Conservation (phyloP, 1,284 basidiomycete species). For the Sporisorium exsertum region DNA sequence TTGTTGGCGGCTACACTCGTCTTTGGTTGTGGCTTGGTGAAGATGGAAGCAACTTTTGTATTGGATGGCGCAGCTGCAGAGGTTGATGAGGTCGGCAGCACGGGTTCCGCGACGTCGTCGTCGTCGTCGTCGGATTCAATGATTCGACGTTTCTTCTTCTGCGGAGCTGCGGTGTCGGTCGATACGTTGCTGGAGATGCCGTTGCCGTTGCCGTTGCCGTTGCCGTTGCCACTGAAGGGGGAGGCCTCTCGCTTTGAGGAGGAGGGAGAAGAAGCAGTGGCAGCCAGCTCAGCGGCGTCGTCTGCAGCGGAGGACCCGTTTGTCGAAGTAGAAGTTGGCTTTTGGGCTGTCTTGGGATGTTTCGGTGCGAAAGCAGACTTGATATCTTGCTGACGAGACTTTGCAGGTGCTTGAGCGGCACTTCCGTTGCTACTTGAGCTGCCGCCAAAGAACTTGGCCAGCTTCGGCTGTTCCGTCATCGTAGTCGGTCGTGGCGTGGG, state of each 20-base stretch:
- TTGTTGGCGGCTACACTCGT: slow-evolving; percentile 21
- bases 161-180: slow-evolving; percentile 4
- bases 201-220: slow-evolving; percentile 1
- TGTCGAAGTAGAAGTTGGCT: not conserved
- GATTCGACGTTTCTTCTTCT: slow-evolving; percentile 64
- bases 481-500: not conserved
- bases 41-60: slow-evolving; percentile 31
- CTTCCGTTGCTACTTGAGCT: slow-evolving; percentile 9
- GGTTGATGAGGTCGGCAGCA: not conserved
- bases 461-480: slow-evolving; percentile 47
- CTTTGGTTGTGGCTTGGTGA: slow-evolving; percentile 21
- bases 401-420: slow-evolving; percentile 4
- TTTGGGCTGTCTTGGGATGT: slow-evolving; percentile 1
- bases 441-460: slow-evolving; percentile 47
- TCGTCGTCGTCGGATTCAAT: slow-evolving; percentile 69
- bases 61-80: slow-evolving; percentile 13
- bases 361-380: slow-evolving; percentile 63
- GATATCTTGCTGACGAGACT: slow-evolving; percentile 39
- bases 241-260: slow-evolving; percentile 14
- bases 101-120: slow-evolving; percentile 53
- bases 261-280: not conserved
- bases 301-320: slow-evolving; percentile 1
- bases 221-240: slow-evolving; percentile 7
- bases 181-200: not conserved
- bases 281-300: not conserved